Evolutionary conservation across 306 rosid species (phyloP).

Genomic region (Vigna reflexopilosa): DNA sequence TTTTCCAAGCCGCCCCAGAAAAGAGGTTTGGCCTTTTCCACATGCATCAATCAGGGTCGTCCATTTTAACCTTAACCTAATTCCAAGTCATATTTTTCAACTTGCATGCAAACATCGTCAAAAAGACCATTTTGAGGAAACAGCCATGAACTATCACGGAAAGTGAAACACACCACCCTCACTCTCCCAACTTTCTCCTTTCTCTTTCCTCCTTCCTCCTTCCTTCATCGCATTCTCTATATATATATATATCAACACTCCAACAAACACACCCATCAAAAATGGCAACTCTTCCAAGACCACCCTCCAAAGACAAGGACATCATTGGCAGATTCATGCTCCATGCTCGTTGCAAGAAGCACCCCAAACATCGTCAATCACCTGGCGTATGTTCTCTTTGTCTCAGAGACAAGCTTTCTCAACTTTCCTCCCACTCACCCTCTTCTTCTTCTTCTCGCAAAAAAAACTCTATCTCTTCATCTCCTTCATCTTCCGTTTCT

Average conservation of each 20-base stretch:
- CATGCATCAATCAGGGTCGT: slow-evolving; percentile 52
- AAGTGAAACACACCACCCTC: slow-evolving; percentile 32
- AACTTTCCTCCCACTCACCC: background rate
- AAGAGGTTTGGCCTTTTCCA: slow-evolving; percentile 42
- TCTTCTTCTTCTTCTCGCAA: slow-evolving; percentile 27
- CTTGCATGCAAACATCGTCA: slow-evolving; percentile 55
- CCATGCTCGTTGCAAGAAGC: slow-evolving; percentile 64
- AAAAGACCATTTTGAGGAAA: slow-evolving; percentile 59
- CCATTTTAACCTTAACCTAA: slow-evolving; percentile 14
- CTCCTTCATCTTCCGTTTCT: slow-evolving; percentile 11
- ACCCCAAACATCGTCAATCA: slow-evolving; percentile 79
- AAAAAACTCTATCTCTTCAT: slow-evolving; percentile 27
- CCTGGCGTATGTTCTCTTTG: slow-evolving; percentile 92
- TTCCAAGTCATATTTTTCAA: slow-evolving; percentile 45
- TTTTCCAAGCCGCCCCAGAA: slow-evolving; percentile 64
- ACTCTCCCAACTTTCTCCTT: too few species aligned
- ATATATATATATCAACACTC: slow-evolving; percentile 25
- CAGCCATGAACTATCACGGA: slow-evolving; percentile 56
- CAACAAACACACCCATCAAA: background rate
- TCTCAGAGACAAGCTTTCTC: slow-evolving; percentile 62
- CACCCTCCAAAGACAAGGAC: slow-evolving; percentile 47
- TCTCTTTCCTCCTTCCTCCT: too few species aligned
- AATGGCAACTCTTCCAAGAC: slow-evolving; percentile 48
- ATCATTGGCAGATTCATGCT: slow-evolving; percentile 40
- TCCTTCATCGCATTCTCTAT: background rate